Evolutionary conservation across 2,329 filamentous ascomycete genomes (phyloP).

Genomic region (Pezicula neosporulosa): DNA sequence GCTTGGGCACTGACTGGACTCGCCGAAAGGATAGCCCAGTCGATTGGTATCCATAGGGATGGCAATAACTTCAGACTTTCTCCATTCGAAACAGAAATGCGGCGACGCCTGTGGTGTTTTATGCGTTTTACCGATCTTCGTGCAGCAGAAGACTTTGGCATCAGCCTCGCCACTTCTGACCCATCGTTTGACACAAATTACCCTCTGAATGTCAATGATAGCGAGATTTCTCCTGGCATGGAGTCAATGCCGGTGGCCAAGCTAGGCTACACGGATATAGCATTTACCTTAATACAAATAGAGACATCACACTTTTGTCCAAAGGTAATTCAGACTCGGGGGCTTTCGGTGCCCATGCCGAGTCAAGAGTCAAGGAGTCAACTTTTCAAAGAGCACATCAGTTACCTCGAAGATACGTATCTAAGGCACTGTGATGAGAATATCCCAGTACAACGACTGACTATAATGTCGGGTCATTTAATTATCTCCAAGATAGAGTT

Average conservation of each 20-base stretch:
- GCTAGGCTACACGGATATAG: conserved; percentile 24
- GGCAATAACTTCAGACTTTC: conserved; percentile 45
- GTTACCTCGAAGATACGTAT: conserved; percentile 6
- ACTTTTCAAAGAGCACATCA: conserved; percentile 12
- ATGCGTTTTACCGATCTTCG: conserved; percentile 53
- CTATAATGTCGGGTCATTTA: not conserved
- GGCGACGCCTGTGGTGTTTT: conserved; percentile 54
- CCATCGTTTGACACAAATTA: conserved; percentile 52
- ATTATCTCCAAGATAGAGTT: conserved; percentile 1
- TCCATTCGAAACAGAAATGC: conserved; percentile 55
- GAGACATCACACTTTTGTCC: conserved; percentile 9
- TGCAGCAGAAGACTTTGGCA: conserved; percentile 56
- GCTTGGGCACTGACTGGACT: conserved; percentile 53
- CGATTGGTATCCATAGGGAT: conserved; percentile 54
- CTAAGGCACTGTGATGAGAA: conserved; percentile 12
- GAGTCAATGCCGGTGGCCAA: conserved; percentile 5
- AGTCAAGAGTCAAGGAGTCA: not conserved
- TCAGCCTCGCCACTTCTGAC: conserved; percentile 51
- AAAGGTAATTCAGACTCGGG: not conserved
- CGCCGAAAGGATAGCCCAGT: conserved; percentile 51
- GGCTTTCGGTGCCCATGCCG: not conserved
- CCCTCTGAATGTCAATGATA: conserved; percentile 42
- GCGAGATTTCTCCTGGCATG: conserved; percentile 33
- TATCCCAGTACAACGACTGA: not conserved
- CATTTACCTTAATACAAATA: conserved; percentile 20